Evolutionary conservation across 352 stramenopile species (phyloP).

Genomic region (Blastocystis sp.): DNA sequence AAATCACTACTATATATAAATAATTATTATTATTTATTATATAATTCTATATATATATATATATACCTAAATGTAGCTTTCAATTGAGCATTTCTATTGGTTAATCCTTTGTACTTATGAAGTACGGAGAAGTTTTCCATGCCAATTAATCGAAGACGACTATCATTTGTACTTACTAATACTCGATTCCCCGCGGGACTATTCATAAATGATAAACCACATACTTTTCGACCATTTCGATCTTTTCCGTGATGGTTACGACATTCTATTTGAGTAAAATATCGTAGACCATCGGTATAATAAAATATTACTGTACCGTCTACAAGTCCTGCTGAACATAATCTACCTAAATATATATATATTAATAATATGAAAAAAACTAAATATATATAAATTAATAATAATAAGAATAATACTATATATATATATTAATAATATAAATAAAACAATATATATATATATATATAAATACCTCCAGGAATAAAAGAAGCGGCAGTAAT

Average conservation of each 20-base stretch:
- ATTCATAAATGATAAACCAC: slow-evolving; percentile 45
- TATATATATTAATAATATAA: no score
- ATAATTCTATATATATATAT: slow-evolving; percentile 5
- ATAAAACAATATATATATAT: no score
- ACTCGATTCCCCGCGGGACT: slow-evolving; percentile 40
- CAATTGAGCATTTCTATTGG: slow-evolving; percentile 37
- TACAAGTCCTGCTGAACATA: slow-evolving; percentile 42
- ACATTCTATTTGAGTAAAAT: slow-evolving; percentile 48
- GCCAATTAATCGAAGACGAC: slow-evolving; percentile 45
- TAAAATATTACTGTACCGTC: slow-evolving; percentile 50
- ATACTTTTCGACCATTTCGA: slow-evolving; percentile 46
- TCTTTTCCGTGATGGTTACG: slow-evolving; percentile 46
- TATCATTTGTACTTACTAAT: slow-evolving; percentile 49
- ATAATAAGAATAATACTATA: no score
- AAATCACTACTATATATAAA: no score
- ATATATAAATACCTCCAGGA: slow-evolving; percentile 6
- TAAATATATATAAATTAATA: no score
- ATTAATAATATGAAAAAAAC: no score
- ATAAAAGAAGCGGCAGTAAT: slow-evolving; percentile 38
- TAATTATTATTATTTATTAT: no score
- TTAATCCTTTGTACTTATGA: slow-evolving; percentile 43
- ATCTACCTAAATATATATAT: neutral
- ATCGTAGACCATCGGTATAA: slow-evolving; percentile 44
- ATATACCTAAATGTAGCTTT: slow-evolving; percentile 38
- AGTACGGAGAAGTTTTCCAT: slow-evolving; percentile 46